These are phyloP conservation scores for Salvia sclarea DNA, from an alignment of 305 asterid species.

Conservation along the genomic window DNA sequence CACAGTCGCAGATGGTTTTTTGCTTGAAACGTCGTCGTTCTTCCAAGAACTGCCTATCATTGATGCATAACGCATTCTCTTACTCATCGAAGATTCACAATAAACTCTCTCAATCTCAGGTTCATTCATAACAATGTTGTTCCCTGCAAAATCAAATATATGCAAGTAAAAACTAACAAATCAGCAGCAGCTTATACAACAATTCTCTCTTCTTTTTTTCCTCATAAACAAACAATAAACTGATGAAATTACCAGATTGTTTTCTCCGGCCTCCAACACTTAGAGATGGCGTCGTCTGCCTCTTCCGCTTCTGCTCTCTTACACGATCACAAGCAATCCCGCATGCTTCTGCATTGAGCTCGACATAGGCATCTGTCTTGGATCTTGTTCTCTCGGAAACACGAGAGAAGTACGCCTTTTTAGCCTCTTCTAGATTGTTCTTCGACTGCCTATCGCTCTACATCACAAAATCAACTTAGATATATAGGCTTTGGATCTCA, in stretches of 20 bases:
- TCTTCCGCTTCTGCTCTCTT: background rate
- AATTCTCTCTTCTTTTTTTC: background rate
- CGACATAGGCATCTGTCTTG: background rate
- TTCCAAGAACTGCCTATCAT: constrained; percentile 6
- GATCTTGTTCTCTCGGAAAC: constrained; percentile 33
- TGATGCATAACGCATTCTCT: background rate
- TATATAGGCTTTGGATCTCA: background rate
- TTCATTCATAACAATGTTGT: background rate
- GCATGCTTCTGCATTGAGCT: background rate
- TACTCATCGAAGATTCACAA: constrained; percentile 12
- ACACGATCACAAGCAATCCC: background rate
- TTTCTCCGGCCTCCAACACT: background rate
- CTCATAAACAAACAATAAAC: background rate
- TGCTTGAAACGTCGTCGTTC: background rate
- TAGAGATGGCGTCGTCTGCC: background rate
- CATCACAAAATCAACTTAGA: background rate
- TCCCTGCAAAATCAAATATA: background rate
- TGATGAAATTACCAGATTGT: constrained; percentile 5
- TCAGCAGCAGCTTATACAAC: background rate
- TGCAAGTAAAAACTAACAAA: background rate
- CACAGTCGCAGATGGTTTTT: background rate
- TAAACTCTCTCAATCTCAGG: constrained; percentile 25
- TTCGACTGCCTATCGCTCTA: constrained; percentile 26
- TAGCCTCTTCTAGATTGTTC: constrained; percentile 14
- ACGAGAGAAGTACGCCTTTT: background rate